phyloP scores from a whole-genome alignment of 768 basidiomycete species.

The Suillus plorans region DNA sequence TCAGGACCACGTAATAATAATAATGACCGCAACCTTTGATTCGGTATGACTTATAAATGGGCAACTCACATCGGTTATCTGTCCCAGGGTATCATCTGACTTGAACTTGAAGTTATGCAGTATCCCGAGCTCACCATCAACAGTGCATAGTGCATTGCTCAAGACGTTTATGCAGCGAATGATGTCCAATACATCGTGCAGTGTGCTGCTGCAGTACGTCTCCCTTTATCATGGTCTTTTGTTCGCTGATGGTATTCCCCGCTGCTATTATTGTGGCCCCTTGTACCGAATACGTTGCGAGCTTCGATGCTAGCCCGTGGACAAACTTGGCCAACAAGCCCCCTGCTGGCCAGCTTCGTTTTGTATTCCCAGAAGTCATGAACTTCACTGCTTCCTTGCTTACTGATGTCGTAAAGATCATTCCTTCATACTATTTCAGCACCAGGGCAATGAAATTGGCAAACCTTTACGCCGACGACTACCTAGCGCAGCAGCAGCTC shows the following conservation, averaged over 20 bases:
- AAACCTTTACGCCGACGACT: conserved; percentile 60
- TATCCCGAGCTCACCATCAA: conserved; percentile 35
- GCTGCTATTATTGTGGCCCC: conserved; percentile 59
- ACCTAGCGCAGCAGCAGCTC: conserved; percentile 44
- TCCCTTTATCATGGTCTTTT: not conserved
- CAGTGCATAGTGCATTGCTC: conserved; percentile 38
- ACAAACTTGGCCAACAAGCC: too few relatives aligned
- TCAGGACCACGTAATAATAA: not conserved
- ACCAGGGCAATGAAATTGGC: conserved; percentile 83
- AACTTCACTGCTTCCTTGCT: conserved; percentile 48
- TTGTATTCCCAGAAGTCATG: too few relatives aligned
- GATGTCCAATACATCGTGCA: conserved; percentile 57
- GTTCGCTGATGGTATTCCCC: conserved; percentile 10
- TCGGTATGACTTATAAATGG: not conserved
- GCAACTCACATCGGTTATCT: too few relatives aligned
- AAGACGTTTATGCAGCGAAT: conserved; percentile 33
- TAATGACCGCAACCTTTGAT: not conserved
- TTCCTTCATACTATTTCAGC: conserved; percentile 58
- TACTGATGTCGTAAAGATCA: conserved; percentile 44
- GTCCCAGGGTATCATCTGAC: too few relatives aligned
- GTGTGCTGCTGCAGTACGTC: conserved; percentile 37
- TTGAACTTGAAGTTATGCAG: conserved; percentile 13
- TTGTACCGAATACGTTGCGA: conserved; percentile 69
- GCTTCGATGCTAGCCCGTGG: conserved; percentile 29
- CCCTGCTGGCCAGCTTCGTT: too few relatives aligned